Conservation (phyloP, 2,329 filamentous ascomycete species). For the Emericellopsis cladophorae region DNA sequence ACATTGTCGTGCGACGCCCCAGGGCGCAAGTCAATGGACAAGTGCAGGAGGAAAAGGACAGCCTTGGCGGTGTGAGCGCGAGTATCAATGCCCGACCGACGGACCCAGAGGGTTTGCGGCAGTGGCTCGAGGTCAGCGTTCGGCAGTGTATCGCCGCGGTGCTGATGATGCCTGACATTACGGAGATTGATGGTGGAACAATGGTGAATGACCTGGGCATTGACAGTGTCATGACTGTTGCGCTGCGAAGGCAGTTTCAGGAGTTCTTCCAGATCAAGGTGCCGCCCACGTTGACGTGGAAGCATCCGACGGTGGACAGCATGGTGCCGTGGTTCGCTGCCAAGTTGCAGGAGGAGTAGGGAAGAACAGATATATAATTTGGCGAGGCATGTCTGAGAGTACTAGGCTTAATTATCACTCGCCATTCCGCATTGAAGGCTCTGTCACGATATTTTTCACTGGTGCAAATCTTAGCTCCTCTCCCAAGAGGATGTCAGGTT, state of each 20-base stretch:
- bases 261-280: conserved; percentile 2
- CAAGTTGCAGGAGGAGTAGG: neutral
- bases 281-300: conserved; percentile 4
- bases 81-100: neutral
- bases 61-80: neutral
- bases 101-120: neutral
- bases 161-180: neutral
- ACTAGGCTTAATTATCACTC: too few relatives aligned
- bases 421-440: too few relatives aligned
- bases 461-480: too few relatives aligned
- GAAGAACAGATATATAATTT: too few relatives aligned
- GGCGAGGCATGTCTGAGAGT: too few relatives aligned
- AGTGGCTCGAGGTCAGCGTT: conserved; percentile 1
- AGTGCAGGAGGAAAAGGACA: neutral
- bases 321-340: conserved; percentile 2
- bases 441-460: too few relatives aligned
- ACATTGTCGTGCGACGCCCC: conserved; percentile 1
- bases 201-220: conserved; percentile 2
- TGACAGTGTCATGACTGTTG: conserved; percentile 4
- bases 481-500: too few relatives aligned
- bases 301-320: conserved; percentile 2
- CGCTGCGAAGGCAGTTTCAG: conserved; percentile 2
- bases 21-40: neutral
- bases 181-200: conserved; percentile 1
- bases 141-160: neutral